A percentile compares a stretch with the other conserved stretches of the same genome.
These are phyloP conservation scores for Phytophthora boehmeriae DNA, from an alignment of 352 stramenopile species.

Conservation along the genomic window DNA sequence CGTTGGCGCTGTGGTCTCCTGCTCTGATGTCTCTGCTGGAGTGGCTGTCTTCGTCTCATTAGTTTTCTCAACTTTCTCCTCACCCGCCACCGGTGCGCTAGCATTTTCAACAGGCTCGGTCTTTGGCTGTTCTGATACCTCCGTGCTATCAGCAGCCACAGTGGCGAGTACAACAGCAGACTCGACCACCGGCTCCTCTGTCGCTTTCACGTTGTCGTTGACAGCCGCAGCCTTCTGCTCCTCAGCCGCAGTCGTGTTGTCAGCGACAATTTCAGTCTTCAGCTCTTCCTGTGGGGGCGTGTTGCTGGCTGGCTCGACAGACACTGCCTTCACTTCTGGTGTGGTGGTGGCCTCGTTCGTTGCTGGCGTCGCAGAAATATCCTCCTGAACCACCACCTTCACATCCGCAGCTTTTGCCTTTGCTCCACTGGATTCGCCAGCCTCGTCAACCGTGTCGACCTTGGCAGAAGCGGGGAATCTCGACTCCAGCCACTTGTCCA, in stretches of 20 bases:
- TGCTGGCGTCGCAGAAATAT: neutral
- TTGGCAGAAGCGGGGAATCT: slow-evolving; percentile 27
- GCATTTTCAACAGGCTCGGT: too few relatives aligned
- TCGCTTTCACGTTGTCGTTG: too few relatives aligned
- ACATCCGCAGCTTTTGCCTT: neutral
- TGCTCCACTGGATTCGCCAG: neutral
- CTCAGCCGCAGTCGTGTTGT: too few relatives aligned
- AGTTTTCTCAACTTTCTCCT: neutral
- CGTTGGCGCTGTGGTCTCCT: too few relatives aligned
- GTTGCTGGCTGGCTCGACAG: neutral
- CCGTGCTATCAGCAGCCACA: too few relatives aligned
- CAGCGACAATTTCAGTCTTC: neutral
- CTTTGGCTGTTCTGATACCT: too few relatives aligned
- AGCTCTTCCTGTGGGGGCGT: neutral
- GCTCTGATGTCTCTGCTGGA: too few relatives aligned
- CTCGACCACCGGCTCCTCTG: neutral
- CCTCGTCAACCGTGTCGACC: neutral
- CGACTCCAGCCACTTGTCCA: slow-evolving; percentile 51
- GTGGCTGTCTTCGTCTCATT: too few relatives aligned
- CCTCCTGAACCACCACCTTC: neutral
- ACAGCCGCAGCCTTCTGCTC: too few relatives aligned
- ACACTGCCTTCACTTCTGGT: neutral
- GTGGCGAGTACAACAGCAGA: too few relatives aligned
- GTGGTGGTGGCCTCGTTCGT: too few relatives aligned
- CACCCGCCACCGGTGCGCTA: neutral